phyloP scores from a whole-genome alignment of 306 rosid genomes.

The Casuarina cunninghamiana region DNA sequence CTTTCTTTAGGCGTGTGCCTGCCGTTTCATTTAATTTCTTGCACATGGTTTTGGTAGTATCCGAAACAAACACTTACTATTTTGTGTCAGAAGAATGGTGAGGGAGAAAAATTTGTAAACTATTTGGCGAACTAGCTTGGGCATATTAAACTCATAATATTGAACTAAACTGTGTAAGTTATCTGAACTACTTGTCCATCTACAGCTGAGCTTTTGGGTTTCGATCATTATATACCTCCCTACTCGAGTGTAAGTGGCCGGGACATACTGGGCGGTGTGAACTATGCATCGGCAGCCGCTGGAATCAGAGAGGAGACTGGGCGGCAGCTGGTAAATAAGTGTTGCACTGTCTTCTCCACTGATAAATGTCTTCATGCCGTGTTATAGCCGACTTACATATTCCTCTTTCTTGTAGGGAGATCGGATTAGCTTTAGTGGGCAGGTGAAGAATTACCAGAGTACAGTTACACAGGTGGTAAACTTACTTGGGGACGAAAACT shows the following conservation, averaged over 20 bases:
- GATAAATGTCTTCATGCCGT: not conserved
- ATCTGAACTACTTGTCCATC: not conserved
- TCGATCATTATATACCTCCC: constrained; percentile 68
- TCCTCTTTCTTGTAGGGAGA: constrained; percentile 54
- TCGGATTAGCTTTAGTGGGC: constrained; percentile 77
- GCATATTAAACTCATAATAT: not conserved
- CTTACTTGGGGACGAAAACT: constrained; percentile 52
- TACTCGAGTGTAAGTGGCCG: constrained; percentile 57
- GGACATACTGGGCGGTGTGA: constrained; percentile 72
- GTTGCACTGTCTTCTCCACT: not conserved
- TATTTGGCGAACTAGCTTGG: not conserved
- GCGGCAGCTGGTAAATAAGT: constrained; percentile 62
- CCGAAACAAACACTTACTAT: not conserved
- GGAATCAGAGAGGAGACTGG: constrained; percentile 98
- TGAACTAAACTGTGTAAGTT: not conserved
- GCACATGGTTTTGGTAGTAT: constrained; percentile 29
- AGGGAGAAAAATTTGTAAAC: not conserved
- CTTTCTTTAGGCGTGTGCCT: constrained; percentile 17
- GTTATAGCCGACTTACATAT: not conserved
- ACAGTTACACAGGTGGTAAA: constrained; percentile 70
- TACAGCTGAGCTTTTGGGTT: constrained; percentile 81
- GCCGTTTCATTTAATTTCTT: constrained; percentile 8
- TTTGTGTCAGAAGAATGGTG: not conserved
- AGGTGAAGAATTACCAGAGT: constrained; percentile 70
- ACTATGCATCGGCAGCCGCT: constrained; percentile 97